Conservation (phyloP, 176 grass and related monocot species). For the Olyra latifolia region DNA sequence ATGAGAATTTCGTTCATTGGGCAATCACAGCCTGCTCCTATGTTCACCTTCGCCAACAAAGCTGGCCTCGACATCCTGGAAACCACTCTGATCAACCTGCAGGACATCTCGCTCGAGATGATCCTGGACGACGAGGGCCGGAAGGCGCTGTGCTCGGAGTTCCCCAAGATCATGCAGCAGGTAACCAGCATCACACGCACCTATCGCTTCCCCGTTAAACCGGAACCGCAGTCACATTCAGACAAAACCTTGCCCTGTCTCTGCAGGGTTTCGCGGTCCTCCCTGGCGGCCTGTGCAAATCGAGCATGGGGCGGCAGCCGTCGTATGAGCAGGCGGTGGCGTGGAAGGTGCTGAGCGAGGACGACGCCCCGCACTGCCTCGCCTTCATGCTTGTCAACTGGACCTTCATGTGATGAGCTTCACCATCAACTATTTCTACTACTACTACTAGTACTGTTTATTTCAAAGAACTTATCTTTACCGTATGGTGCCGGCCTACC, state of each 20-base stretch:
- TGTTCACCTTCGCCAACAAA: conserved; percentile 83
- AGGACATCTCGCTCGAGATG: conserved; percentile 74
- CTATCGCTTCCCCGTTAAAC: background rate
- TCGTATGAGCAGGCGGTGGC: conserved; percentile 72
- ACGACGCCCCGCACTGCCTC: conserved; percentile 64
- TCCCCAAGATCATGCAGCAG: conserved; percentile 96
- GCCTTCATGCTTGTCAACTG: conserved; percentile 93
- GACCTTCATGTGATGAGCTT: conserved; percentile 65
- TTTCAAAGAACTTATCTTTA: background rate
- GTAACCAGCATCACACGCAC: background rate
- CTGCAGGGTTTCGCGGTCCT: conserved; percentile 70
- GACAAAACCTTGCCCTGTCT: background rate
- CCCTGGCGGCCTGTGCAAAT: conserved; percentile 66
- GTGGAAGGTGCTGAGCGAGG: conserved; percentile 84
- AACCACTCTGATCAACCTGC: conserved; percentile 80
- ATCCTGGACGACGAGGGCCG: conserved; percentile 65
- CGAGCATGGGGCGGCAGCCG: conserved; percentile 81
- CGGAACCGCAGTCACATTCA: background rate
- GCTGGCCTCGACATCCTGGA: conserved; percentile 91
- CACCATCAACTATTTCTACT: background rate
- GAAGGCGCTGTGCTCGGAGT: conserved; percentile 57
- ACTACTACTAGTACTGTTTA: background rate
- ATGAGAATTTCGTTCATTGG: background rate
- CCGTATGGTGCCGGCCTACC: background rate
- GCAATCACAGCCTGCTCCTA: conserved; percentile 49